Evolutionary conservation across 169 alveolate species (phyloP), one percentile per base, ranked within the genome.

Genomic region (Babesia caballi): DNA sequence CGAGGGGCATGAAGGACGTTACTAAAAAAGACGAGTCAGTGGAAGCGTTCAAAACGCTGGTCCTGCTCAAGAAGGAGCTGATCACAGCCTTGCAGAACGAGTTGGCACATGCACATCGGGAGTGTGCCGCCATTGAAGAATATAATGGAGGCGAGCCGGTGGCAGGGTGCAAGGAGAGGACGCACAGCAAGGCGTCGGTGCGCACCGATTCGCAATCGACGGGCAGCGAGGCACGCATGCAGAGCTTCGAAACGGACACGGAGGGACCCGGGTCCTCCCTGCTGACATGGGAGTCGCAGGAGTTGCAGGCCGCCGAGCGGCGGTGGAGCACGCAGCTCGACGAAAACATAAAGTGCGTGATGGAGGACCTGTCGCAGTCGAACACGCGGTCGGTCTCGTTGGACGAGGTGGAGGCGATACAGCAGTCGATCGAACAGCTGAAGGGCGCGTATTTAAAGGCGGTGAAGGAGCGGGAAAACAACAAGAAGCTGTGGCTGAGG

Each of bases 401-500:
- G 21, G 35, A n/a, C 3, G 72, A 77, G 28, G 51, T 78, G 21
- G 75, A 78, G 17, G 63, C 53, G 0, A 58, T 68, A 46, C 27
- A 68, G 17, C 59, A 78, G n/a, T 51, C 68, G 9, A 78, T 78
- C 17, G 36, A 47, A 17, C 61, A 58, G 33, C 60, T 78, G 41
- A 61, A 78, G 38, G 68, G 38, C 17, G 50, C 82, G 27, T 78
- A 78, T 41, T 68, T 78, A 32, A 50, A 57, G 32, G 57, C 68
- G 7, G 83, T 78, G 17, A 67, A 78, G 60, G 75, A 78, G 25
- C 60, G 87, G 17, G 83, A 78, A 40, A 58, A 68, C 17, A 78
- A 46, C 36, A 59, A 65, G 53, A 78, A 78, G 54, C 60, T 78
- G 28, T 53, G 76, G 66, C 82, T 78, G 19, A 66, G 87, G 38